Evolutionary conservation across 169 alveolate species (phyloP), one percentile per base, ranked within the genome.

Genomic region (Blepharisma undulans): DNA sequence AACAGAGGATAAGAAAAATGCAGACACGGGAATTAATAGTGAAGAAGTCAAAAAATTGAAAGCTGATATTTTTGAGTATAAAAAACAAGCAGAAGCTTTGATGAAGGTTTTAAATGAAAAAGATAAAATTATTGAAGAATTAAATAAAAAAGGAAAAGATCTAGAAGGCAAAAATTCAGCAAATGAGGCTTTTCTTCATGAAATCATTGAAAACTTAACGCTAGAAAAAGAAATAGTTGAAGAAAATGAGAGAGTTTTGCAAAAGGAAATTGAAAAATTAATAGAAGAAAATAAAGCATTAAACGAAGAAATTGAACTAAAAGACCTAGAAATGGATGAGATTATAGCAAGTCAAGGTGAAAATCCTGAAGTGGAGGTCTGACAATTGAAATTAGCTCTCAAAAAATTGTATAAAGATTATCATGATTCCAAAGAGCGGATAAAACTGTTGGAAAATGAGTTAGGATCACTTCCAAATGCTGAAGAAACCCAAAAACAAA

Each of bases 221-320:
- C n/a, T 86, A 72, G 91, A 86, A n/a, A 86, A 86, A 86, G 91
- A 86, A 18, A 0, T 86, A 25, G 91, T 85, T 34, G 91, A 86
- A 25, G 91, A 72, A 86, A 86, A 86, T 29, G 80, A n/a, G 16
- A 85, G 71, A 33, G 33, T n/a, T 72, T 32, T 86, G 18, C 80
- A 60, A 86, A 60, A 86, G 30, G 91, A 86, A 86, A 21, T 71
- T 29, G 84, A 66, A 25, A 72, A 72, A 10, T 10, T 60, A 25
- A 72, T 66, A 72, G 34, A 30, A 32, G 91, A 86, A 72, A 71
- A 25, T 22, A 27, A 60, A n/a, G 91, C 61, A 6, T 8, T 86
- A 22, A 60, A 72, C 16, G 91, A 86, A 72, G 91, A 86, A 60
- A 66, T 86, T 3, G 91, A 86, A 27, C 27, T 86, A 29, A 86